These are phyloP conservation scores for Thraustochytrium striatum DNA, from an alignment of 352 stramenopile species.

Conservation along the genomic window DNA sequence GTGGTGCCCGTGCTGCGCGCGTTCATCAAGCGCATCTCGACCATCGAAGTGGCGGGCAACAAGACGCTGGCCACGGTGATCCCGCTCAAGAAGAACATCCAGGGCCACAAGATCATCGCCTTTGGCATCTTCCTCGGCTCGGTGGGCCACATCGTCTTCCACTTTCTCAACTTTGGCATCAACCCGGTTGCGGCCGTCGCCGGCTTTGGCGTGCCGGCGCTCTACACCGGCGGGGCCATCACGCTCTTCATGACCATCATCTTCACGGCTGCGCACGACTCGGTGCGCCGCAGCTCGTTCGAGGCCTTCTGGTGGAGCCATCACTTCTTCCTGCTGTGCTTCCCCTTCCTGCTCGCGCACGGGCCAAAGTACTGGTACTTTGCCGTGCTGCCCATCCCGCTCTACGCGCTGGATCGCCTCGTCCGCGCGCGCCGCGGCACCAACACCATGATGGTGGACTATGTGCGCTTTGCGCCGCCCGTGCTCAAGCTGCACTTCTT, in stretches of 20 bases:
- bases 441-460: slow-evolving; percentile 49
- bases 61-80: slow-evolving; percentile 51
- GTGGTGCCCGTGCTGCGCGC: slow-evolving; percentile 52
- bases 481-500: slow-evolving; percentile 57
- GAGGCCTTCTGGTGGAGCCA: slow-evolving; percentile 56
- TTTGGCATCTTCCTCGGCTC: slow-evolving; percentile 49
- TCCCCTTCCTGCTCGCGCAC: slow-evolving; percentile 54
- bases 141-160: slow-evolving; percentile 53
- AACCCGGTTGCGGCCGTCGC: slow-evolving; percentile 29
- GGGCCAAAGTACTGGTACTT: slow-evolving; percentile 53
- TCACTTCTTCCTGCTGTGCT: slow-evolving; percentile 55
- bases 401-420: slow-evolving; percentile 55
- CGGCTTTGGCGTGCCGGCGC: slow-evolving; percentile 46
- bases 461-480: slow-evolving; percentile 53
- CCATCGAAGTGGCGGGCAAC: slow-evolving; percentile 42
- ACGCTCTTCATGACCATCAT: slow-evolving; percentile 56
- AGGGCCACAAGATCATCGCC: slow-evolving; percentile 59
- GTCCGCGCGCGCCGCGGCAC: slow-evolving; percentile 48
- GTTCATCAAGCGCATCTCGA: slow-evolving; percentile 50
- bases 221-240: slow-evolving; percentile 53
- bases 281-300: slow-evolving; percentile 50
- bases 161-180: slow-evolving; percentile 55
- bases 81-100: slow-evolving; percentile 56
- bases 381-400: slow-evolving; percentile 44
- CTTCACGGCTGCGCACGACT: slow-evolving; percentile 51